phyloP scores from a whole-genome alignment of 306 rosid genomes.

The Cucumis hystrix region DNA sequence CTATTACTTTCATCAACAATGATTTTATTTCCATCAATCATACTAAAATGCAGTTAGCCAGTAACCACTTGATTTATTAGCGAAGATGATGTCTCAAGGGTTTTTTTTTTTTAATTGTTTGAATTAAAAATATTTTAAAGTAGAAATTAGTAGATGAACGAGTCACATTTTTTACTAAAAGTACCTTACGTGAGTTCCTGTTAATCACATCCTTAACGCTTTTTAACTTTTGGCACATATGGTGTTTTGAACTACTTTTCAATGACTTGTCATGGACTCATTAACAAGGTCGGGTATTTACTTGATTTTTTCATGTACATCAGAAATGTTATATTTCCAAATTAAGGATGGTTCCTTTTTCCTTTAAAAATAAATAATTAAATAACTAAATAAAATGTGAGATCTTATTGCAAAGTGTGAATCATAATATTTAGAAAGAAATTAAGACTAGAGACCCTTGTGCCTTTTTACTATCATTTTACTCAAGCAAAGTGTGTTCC shows the following conservation, averaged over 20 bases:
- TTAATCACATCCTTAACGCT: neutral
- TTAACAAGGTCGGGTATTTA: neutral
- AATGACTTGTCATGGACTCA: neutral
- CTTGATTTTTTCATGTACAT: neutral
- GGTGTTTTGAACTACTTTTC: neutral
- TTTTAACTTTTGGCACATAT: neutral
- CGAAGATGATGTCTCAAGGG: neutral
- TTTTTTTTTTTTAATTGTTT: neutral
- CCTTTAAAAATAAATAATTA: too few relatives aligned
- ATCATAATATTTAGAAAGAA: neutral
- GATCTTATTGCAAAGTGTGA: neutral
- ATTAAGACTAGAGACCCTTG: neutral
- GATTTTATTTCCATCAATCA: neutral
- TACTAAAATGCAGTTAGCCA: neutral
- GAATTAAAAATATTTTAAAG: neutral
- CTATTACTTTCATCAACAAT: neutral
- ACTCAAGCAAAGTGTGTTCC: neutral
- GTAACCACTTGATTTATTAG: neutral
- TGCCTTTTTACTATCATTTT: neutral
- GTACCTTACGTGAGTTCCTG: neutral
- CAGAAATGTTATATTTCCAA: neutral
- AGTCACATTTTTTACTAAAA: neutral
- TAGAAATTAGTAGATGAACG: neutral
- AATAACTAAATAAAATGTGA: neutral
- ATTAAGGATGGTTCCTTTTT: neutral